Percentiles rank a stretch among this genome's conserved stretches.
Evolutionary conservation across 352 stramenopile genomes (phyloP).

Genomic region (Phytophthora idaei): DNA sequence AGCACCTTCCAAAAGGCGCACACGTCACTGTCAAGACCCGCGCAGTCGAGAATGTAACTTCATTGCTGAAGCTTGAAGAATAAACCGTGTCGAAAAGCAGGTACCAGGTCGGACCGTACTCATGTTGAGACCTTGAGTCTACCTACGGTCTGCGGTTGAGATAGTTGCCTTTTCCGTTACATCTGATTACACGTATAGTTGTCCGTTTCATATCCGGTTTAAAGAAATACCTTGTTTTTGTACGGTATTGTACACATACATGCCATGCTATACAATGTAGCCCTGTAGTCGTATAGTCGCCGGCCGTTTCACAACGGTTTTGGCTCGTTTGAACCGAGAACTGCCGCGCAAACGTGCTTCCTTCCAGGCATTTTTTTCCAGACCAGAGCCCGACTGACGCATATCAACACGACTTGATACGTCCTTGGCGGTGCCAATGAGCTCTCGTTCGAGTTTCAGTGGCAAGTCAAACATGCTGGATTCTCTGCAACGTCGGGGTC

Average conservation of each 20-base stretch:
- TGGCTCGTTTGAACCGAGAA: slow-evolving; percentile 22
- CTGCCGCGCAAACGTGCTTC: slow-evolving; percentile 16
- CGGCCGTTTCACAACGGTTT: slow-evolving; percentile 21
- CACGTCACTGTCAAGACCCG: slow-evolving; percentile 13
- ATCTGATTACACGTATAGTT: slow-evolving; percentile 7
- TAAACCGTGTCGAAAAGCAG: slow-evolving; percentile 10
- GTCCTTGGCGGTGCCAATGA: slow-evolving; percentile 20
- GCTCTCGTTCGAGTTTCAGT: slow-evolving; percentile 19
- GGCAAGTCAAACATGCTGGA: slow-evolving; percentile 23
- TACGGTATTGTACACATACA: not conserved
- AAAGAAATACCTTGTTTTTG: not conserved
- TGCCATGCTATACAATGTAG: slow-evolving; percentile 4
- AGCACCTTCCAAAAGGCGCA: slow-evolving; percentile 4
- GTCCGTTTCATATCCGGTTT: not conserved
- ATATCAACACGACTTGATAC: slow-evolving; percentile 2
- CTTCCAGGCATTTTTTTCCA: slow-evolving; percentile 30
- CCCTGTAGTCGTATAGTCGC: not conserved
- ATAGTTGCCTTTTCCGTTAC: slow-evolving; percentile 10
- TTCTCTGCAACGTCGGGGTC: slow-evolving; percentile 10
- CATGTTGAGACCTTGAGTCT: slow-evolving; percentile 6
- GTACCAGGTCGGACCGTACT: slow-evolving; percentile 18
- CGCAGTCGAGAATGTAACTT: not conserved
- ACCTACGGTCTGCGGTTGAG: not conserved
- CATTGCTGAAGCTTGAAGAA: slow-evolving; percentile 4
- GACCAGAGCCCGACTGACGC: slow-evolving; percentile 13